These are phyloP conservation scores for Sphagnurus paluster DNA, from an alignment of 1,284 basidiomycete genomes.

Conservation along the genomic window DNA sequence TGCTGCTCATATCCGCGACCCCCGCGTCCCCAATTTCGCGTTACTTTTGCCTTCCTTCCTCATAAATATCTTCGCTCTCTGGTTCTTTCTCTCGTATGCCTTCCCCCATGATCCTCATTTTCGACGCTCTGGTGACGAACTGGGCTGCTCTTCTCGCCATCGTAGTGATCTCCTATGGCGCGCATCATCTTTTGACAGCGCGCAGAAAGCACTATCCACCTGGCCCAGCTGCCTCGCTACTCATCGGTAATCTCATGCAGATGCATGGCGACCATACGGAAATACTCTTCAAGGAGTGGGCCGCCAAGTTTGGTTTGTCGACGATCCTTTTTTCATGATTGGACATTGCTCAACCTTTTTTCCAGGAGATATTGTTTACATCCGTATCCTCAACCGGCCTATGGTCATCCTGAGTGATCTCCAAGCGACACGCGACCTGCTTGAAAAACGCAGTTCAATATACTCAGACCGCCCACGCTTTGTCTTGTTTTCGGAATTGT, in stretches of 20 bases:
- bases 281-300: slow-evolving; percentile 40
- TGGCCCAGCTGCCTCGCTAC: slow-evolving; percentile 44
- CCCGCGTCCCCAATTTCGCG: too few species aligned
- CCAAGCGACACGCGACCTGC: slow-evolving; percentile 42
- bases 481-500: slow-evolving; percentile 47
- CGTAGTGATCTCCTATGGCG: slow-evolving; percentile 20
- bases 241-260: slow-evolving; percentile 52
- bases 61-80: too few species aligned
- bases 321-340: not conserved
- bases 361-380: slow-evolving; percentile 42
- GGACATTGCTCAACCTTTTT: slow-evolving; percentile 1
- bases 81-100: slow-evolving; percentile 6
- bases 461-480: slow-evolving; percentile 52
- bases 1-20: slow-evolving; percentile 14
- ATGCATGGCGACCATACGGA: slow-evolving; percentile 41
- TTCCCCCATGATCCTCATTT: slow-evolving; percentile 5
- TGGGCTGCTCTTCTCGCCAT: slow-evolving; percentile 20
- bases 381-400: slow-evolving; percentile 40
- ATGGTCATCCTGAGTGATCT: slow-evolving; percentile 44
- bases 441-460: slow-evolving; percentile 47
- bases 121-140: too few species aligned
- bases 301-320: slow-evolving; percentile 35
- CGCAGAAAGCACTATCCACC: slow-evolving; percentile 37
- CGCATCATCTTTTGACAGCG: slow-evolving; percentile 22
- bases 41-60: slow-evolving; percentile 10